Evolutionary conservation across 305 asterid species (phyloP).

Genomic region (Fraxinus platypoda): DNA sequence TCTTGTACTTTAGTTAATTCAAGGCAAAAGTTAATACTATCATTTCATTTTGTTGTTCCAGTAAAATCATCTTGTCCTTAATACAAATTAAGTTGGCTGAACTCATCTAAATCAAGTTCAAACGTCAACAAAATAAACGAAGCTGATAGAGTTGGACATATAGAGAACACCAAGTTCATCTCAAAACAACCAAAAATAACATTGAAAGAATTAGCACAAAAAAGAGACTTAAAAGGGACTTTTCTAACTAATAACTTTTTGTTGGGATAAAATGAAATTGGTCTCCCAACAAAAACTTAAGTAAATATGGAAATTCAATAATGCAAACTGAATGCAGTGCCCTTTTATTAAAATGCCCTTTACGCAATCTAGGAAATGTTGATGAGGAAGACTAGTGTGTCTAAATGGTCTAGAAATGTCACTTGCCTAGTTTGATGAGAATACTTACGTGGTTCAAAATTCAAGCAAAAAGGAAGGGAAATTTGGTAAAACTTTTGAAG

Average conservation of each 20-base stretch:
- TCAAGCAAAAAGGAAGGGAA: background rate
- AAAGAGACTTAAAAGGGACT: background rate
- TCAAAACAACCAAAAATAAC: background rate
- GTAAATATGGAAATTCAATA: background rate
- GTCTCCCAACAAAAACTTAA: background rate
- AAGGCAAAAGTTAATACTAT: too few relatives aligned
- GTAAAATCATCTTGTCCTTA: too few relatives aligned
- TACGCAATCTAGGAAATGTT: background rate
- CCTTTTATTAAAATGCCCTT: background rate
- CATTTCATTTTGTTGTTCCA: too few relatives aligned
- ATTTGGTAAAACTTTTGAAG: background rate
- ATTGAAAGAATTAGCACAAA: background rate
- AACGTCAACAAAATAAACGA: background rate
- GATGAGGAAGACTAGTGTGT: background rate
- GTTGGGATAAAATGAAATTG: background rate
- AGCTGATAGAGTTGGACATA: background rate
- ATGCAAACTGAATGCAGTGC: background rate
- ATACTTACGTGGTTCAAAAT: background rate
- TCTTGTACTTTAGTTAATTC: too few relatives aligned
- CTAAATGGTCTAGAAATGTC: background rate
- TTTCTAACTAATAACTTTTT: background rate
- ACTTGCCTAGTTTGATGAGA: background rate
- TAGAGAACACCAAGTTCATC: background rate
- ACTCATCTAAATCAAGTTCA: too few relatives aligned
- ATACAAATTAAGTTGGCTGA: too few relatives aligned